phyloP scores from a whole-genome alignment of 1,284 basidiomycete genomes.

The Cryptococcus sp. region DNA sequence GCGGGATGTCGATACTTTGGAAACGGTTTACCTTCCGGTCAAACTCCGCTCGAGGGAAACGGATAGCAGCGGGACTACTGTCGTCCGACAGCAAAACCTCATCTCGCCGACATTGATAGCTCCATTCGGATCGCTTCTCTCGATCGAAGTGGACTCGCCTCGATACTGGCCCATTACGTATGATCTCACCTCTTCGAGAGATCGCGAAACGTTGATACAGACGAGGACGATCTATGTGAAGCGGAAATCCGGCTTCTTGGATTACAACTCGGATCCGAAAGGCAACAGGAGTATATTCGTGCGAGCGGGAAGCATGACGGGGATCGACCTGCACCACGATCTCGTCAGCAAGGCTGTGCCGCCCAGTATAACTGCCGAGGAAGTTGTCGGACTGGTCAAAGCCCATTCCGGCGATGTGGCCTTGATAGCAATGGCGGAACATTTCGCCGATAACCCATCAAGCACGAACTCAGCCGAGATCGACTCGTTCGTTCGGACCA shows the following conservation, averaged over 20 bases:
- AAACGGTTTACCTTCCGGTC: constrained; percentile 86
- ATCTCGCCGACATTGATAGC: constrained; percentile 91
- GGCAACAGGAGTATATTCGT: constrained; percentile 85
- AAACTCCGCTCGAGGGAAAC: constrained; percentile 76
- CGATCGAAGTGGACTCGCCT: constrained; percentile 83
- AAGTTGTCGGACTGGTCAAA: constrained; percentile 78
- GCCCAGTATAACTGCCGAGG: constrained; percentile 61
- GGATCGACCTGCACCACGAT: constrained; percentile 72
- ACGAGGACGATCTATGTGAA: constrained; percentile 88
- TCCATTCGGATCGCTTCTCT: constrained; percentile 73
- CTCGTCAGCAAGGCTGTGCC: constrained; percentile 69
- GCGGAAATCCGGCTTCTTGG: constrained; percentile 84
- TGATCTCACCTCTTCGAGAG: constrained; percentile 66
- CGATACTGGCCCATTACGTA: constrained; percentile 92
- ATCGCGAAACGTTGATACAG: constrained; percentile 68
- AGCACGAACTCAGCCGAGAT: constrained; percentile 54
- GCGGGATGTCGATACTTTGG: constrained; percentile 83
- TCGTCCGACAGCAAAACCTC: constrained; percentile 64
- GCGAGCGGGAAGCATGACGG: constrained; percentile 73
- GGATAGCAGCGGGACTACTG: constrained; percentile 32
- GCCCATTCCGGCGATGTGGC: constrained; percentile 77
- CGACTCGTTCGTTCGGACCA: constrained; percentile 70
- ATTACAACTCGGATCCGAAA: constrained; percentile 88
- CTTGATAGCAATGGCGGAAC: constrained; percentile 73
- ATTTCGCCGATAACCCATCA: constrained; percentile 61